Percentiles rank a stretch among this genome's conserved stretches.
These are phyloP conservation scores for Bertia moriformis DNA, from an alignment of 2,329 filamentous ascomycete species.

Conservation along the genomic window DNA sequence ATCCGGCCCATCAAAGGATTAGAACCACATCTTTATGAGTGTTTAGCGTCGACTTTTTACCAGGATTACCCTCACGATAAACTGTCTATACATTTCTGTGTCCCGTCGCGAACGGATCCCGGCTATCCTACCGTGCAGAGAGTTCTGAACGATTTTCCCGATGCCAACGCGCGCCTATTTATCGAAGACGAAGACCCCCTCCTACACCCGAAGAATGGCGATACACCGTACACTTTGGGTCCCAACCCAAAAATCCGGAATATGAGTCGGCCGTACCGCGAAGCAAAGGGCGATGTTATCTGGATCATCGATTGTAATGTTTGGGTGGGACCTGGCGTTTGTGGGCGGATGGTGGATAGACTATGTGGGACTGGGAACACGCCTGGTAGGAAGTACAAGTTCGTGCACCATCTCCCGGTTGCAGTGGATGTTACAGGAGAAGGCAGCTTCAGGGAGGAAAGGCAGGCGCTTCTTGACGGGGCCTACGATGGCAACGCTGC, in stretches of 20 bases:
- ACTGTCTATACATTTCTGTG: constrained; percentile 69
- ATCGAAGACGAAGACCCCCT: constrained; percentile 71
- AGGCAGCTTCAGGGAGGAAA: not conserved
- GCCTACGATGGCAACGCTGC: not conserved
- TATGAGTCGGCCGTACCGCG: constrained; percentile 81
- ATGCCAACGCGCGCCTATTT: constrained; percentile 56
- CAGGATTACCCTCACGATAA: constrained; percentile 68
- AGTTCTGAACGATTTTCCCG: constrained; percentile 59
- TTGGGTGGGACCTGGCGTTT: constrained; percentile 69
- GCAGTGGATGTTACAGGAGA: constrained; percentile 53
- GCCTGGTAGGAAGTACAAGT: constrained; percentile 55
- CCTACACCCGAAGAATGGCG: constrained; percentile 37
- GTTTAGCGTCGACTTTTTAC: constrained; percentile 70
- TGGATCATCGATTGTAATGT: constrained; percentile 97
- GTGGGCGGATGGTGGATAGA: constrained; percentile 78
- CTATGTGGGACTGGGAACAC: constrained; percentile 50
- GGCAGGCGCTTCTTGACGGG: not conserved
- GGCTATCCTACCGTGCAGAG: constrained; percentile 61
- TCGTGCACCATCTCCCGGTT: constrained; percentile 85
- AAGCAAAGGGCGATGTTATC: constrained; percentile 73
- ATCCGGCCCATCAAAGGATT: constrained; percentile 88
- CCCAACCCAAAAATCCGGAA: constrained; percentile 98
- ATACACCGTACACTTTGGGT: constrained; percentile 45
- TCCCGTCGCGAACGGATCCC: constrained; percentile 61
- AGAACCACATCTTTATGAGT: constrained; percentile 81